Evolutionary conservation across 148 eudicot genomes (phyloP), one percentile per base, ranked within the genome.

Genomic region (Persicaria maculosa): DNA sequence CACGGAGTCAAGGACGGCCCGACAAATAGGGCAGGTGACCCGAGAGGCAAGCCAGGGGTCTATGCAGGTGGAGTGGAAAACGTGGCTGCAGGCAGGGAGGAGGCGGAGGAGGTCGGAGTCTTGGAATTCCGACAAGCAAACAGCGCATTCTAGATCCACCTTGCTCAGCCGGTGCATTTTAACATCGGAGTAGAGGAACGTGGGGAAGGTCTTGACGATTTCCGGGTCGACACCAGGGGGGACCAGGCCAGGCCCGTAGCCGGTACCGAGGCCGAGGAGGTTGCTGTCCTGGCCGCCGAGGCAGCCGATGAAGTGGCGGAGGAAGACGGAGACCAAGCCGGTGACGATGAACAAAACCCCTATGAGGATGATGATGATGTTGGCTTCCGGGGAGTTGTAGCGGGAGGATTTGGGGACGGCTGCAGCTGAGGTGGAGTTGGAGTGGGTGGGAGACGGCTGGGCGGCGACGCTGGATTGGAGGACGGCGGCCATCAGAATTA

Each of bases 71-170:
- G 80, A 78, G 15, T 88, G 91, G 75, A 88, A 88, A 17, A 86
- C 91, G 81, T 88, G 91, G 67, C 80, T 79, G 57, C 91, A 88
- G 14, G 77, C 79, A 0, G 89, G 89, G n/a, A 88, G 81, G 22
- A 88, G 50, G 1, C 91, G 81, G n/a, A 88, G 81, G n/a, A 76
- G 78, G 44, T 86, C 88, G 4, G 70, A n/a, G 58, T 84, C 89
- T 4, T 82, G 85, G 72, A 86, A 88, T 79, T 88, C 89, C 9
- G 45, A 74, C 50, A 88, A 64, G 78, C 91, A 88, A 7, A 88
- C 86, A 70, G 89, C 82, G 74, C 91, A 88, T 70, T 86, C 88
- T 11, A 86, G 79, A 67, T 67, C 86, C 0, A 78, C 84, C 47
- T 81, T 75, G 6, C 86, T 84, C 52, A 77, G 74, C 48, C 88